Base-by-base conservation (phyloP, 805 yeast species). In the Kodamaea kakaduensis region DNA sequence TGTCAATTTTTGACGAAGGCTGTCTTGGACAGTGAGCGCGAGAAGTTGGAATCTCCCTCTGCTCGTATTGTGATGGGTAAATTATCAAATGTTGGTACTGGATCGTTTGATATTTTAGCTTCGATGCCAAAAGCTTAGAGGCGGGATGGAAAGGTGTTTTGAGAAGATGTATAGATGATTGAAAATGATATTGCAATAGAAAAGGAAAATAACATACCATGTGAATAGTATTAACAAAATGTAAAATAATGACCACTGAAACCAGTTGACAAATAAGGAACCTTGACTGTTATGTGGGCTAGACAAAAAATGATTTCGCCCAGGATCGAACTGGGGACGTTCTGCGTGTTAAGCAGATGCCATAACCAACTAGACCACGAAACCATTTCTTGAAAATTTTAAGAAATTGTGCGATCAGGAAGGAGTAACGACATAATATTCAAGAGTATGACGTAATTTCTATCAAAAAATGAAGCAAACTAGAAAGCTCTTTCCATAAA, bases 291-390 rank as follows among this genome's bases (percentile, higher is more conserved):
- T n/a, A n/a, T n/a, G n/a, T n/a, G n/a, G n/a, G n/a, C n/a, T n/a
- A n/a, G n/a, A n/a, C n/a, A 35, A 35, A 35, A 17, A 25, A 25
- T 88, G 96, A 87, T 83, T 86, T 81, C 84, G 88, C 97, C 97
- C 97, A 89, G 97, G 97, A 87, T 90, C 96, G 97, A 90, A 90
- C 97, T 88, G 96, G 97, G 96, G 97, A 90, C 97, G 88, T 85
- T 85, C 93, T 87, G 96, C 96, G 96, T 89, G 97, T 89, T 87
- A 89, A 86, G 96, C 96, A 88, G 93, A 85, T 84, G 96, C 95
- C 96, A 89, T 89, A 79, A 88, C 96, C 96, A 69, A 88, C 96
- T 88, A 88, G 96, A 88, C 96, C 96, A 88, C 88, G 81, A 78
- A 81, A 80, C 93, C 93, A 35, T 10, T 29, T 29, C 12, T 18